Evolutionary conservation across 805 yeast genomes (phyloP), one percentile per base, ranked within the genome.

Genomic region (Lipomyces sp.): DNA sequence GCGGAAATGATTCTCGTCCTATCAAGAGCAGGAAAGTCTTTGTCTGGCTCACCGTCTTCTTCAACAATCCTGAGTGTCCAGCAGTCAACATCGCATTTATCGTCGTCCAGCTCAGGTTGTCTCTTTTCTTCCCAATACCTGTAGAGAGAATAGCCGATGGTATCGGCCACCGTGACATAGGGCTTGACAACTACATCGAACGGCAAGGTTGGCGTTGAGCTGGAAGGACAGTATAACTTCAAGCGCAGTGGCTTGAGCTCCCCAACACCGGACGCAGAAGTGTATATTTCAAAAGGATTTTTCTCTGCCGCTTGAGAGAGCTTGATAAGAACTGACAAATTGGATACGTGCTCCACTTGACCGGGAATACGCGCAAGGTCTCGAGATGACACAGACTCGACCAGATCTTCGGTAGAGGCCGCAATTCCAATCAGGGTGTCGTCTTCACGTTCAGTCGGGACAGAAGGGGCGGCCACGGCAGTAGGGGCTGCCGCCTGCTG

Each of bases 1-100:
- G 94, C 86, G 2, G 86, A 80, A 34, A 95, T 80, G 3, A 80
- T 73, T 62, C 93, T 81, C 0, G 85, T 82, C 69, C 98, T 80
- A 56, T 89, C 94, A 63, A 95, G 79, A 0, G 93, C 86, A 1
- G 98, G 98, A 80, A 95, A 93, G 61, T 92, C 90, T 45, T 85
- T 88, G 71, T 96, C 99, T 62, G 91, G 92, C 50, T 90, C 88
- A 60, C 96, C 97, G 75, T 93, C 98, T 60, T 94, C 98, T 75
- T 95, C 99, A 0, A 90, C 92, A 30, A 94, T 81, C 64, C 90
- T 90, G 42, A 94, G 74, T 62, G 88, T 82, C 95, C 96, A 92
- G 66, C 78, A 77, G 72, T 89, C 88, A 0, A 93, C 90, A 67
- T 89, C 85, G 60, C 76, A 73, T 39, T 76, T 65, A 42, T 64